These are phyloP conservation scores for Alternaria tenuissima DNA, from an alignment of 2,329 filamentous ascomycete species.

Conservation along the genomic window DNA sequence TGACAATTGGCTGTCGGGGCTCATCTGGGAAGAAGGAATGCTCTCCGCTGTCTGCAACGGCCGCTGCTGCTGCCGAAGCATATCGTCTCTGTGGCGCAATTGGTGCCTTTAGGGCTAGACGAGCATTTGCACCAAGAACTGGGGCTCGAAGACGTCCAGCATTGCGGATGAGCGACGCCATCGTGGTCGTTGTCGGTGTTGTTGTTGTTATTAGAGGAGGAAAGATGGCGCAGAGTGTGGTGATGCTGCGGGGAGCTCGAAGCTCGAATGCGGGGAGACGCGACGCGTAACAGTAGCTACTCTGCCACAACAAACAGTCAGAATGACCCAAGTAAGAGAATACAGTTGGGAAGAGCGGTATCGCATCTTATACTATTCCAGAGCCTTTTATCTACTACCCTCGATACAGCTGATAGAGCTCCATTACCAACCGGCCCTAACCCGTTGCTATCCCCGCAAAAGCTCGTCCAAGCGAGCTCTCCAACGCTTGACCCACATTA, in stretches of 20 bases:
- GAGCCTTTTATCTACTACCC: constrained; percentile 14
- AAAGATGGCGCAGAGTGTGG: constrained; percentile 1
- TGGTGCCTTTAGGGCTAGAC: constrained; percentile 26
- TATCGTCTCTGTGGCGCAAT: constrained; percentile 37
- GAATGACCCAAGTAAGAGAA: not conserved
- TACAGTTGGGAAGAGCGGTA: not conserved
- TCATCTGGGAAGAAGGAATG: constrained; percentile 67
- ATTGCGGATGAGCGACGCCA: constrained; percentile 46
- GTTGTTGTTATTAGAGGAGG: not conserved
- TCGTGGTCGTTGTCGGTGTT: constrained; percentile 18
- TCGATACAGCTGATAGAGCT: constrained; percentile 14
- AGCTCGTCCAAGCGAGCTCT: constrained; percentile 25
- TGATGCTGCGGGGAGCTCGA: not conserved
- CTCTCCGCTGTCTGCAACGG: constrained; percentile 47
- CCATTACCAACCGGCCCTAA: constrained; percentile 17
- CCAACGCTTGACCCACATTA: constrained; percentile 11
- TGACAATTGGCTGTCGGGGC: constrained; percentile 63
- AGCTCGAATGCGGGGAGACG: constrained; percentile 5
- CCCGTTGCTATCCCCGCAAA: constrained; percentile 31
- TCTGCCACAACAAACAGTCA: not conserved
- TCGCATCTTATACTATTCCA: constrained; percentile 17
- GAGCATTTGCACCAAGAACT: constrained; percentile 26
- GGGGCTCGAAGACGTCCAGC: constrained; percentile 31
- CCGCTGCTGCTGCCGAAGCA: constrained; percentile 44
- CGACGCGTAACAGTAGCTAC: not conserved